Base-by-base conservation (phyloP, 139 green algal genomes). In the Asterochloris sp. region DNA sequence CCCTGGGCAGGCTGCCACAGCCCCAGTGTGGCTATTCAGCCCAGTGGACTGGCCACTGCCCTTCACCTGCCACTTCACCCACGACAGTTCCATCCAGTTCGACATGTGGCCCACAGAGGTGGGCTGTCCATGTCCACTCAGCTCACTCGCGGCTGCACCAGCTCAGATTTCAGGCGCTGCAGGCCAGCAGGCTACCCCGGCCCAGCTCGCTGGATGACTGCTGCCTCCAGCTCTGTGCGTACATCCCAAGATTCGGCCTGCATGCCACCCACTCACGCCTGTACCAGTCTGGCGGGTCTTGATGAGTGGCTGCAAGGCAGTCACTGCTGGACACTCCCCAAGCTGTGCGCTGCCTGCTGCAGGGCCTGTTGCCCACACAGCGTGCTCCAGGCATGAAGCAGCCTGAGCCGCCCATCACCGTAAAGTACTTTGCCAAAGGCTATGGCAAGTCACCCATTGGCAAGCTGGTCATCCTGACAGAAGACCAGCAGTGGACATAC, bases 391-490 rank as follows among this genome's bases (percentile, higher is more conserved):
- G 78, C 38, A 61, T 74, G 78, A 26, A 26, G 14, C 61, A 61
- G 23, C 63, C 63, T 62, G n/a, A n/a, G 28, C 61, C 78, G 15
- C 63, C 78, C 0, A 82, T 82, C 24, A 74, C 62, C 28, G 78
- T 82, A n/a, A 73, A 82, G 63, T 82, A 82, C 26, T 74, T 61
- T 63, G 78, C 78, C 15, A 73, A 82, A 12, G 78, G 63, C 15
- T 82, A 82, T 74, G 78, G 78, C 78, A 82, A 82, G 63, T 62
- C 63, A 16, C 78, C 67, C 24, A 82, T 73, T 29, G 78, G 78
- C 78, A 82, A 82, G 63, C 78, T 82, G 26, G 63, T 82, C 10
- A 82, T 82, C 29, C 27, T 82, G 78, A 82, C 78, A 82, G 78
- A 82, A 28, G 78, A 82, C 63, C 62, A 73, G 27, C 78, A 82